Percentiles rank a stretch among this genome's conserved stretches.
These are phyloP conservation scores for Phlyctochytrium bullatum DNA, from an alignment of 192 early-diverging fungal genomes.

Conservation along the genomic window DNA sequence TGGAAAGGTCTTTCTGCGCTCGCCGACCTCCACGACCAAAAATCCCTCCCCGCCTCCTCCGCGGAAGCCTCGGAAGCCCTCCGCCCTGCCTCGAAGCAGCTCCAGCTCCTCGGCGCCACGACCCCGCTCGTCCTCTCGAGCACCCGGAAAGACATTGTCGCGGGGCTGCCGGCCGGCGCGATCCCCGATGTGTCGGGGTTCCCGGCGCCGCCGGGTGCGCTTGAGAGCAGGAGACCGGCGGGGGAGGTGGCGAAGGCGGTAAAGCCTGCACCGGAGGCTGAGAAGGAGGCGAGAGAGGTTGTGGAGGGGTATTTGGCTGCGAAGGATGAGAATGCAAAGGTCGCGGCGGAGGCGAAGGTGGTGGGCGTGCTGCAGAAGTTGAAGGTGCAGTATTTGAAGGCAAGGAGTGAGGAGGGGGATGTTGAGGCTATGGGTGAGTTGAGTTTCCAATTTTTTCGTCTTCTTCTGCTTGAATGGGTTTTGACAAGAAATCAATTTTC, in stretches of 20 bases:
- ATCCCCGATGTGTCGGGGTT: background rate
- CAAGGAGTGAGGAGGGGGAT: background rate
- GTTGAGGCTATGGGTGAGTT: slow-evolving; percentile 1
- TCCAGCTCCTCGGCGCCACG: background rate
- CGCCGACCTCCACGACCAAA: background rate
- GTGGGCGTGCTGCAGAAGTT: background rate
- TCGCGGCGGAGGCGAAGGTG: background rate
- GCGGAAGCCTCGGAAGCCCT: background rate
- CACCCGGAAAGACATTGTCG: background rate
- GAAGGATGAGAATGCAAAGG: background rate
- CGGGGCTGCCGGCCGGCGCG: background rate
- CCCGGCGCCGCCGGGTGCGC: background rate
- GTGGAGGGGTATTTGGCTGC: background rate
- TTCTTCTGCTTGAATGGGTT: background rate
- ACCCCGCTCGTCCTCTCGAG: background rate
- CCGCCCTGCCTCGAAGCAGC: background rate
- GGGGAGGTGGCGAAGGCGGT: background rate
- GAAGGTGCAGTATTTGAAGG: background rate
- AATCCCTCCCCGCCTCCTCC: background rate
- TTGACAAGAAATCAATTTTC: background rate
- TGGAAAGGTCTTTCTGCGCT: background rate
- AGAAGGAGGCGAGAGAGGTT: background rate
- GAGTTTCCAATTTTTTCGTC: background rate
- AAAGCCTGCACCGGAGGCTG: background rate
- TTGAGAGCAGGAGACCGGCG: background rate